Percentiles rank a stretch among this genome's conserved stretches.
Conservation (phyloP, 2,329 filamentous ascomycete genomes). For the Colletotrichum eleusines region DNA sequence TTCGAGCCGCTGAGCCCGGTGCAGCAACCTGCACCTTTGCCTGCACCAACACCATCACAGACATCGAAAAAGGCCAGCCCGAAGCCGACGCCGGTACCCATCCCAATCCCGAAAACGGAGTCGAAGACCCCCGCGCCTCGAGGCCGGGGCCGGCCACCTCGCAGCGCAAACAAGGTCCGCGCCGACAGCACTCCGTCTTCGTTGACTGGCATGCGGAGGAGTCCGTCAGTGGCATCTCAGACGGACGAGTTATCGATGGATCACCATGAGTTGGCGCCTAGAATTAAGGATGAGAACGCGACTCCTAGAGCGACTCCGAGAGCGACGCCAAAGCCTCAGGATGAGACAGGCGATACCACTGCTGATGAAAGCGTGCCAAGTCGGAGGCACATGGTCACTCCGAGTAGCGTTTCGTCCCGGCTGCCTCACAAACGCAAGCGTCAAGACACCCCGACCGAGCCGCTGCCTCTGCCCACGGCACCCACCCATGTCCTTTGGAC, state of each 20-base stretch:
- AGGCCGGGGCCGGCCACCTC: slow-evolving; percentile 54
- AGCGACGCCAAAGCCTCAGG: slow-evolving; percentile 58
- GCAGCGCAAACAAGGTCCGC: slow-evolving; percentile 52
- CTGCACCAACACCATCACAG: slow-evolving; percentile 50
- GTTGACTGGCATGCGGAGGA: slow-evolving; percentile 51
- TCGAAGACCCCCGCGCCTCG: slow-evolving; percentile 41
- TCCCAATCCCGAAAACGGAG: slow-evolving; percentile 46
- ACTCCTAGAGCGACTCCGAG: slow-evolving; percentile 51
- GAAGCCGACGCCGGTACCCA: slow-evolving; percentile 44
- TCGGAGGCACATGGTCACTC: slow-evolving; percentile 53
- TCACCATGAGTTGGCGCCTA: slow-evolving; percentile 53
- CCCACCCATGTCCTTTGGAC: slow-evolving; percentile 80
- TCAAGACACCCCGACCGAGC: slow-evolving; percentile 61
- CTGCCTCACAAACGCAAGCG: slow-evolving; percentile 67
- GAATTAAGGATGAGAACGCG: slow-evolving; percentile 70
- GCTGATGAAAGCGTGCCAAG: slow-evolving; percentile 64
- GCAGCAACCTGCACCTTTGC: slow-evolving; percentile 53
- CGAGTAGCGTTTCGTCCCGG: slow-evolving; percentile 54
- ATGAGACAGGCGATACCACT: slow-evolving; percentile 68
- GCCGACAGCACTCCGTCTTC: slow-evolving; percentile 52
- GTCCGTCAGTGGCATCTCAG: slow-evolving; percentile 61
- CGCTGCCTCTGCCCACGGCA: slow-evolving; percentile 60
- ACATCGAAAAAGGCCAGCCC: slow-evolving; percentile 51
- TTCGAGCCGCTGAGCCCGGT: slow-evolving; percentile 72
- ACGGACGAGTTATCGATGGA: slow-evolving; percentile 63